These are phyloP conservation scores for Sphagnurus paluster DNA, from an alignment of 1,284 basidiomycete genomes.

Conservation along the genomic window DNA sequence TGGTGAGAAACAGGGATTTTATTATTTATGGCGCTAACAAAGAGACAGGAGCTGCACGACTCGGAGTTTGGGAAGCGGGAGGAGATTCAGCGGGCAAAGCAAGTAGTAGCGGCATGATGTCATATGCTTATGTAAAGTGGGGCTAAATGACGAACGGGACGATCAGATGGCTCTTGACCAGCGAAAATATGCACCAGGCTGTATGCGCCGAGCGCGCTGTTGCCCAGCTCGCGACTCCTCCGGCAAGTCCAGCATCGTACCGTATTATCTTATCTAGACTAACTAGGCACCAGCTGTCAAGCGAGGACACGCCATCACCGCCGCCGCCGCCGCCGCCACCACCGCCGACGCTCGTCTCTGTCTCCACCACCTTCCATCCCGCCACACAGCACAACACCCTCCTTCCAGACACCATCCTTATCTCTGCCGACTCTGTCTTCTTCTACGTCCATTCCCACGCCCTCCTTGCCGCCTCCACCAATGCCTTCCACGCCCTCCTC, in stretches of 20 bases:
- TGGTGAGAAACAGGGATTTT: slow-evolving; percentile 56
- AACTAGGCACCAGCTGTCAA: slow-evolving; percentile 40
- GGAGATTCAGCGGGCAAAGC: slow-evolving; percentile 72
- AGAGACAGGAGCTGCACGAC: slow-evolving; percentile 81
- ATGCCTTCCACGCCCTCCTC: slow-evolving; percentile 52
- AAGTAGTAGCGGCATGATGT: slow-evolving; percentile 15
- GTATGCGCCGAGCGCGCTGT: slow-evolving; percentile 27
- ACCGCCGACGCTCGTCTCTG: slow-evolving; percentile 56
- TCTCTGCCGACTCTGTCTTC: slow-evolving; percentile 74
- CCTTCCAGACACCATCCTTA: slow-evolving; percentile 60
- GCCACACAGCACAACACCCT: slow-evolving; percentile 55
- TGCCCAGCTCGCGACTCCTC: slow-evolving; percentile 52
- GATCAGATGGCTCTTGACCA: neutral
- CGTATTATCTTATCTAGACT: slow-evolving; percentile 7
- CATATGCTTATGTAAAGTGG: slow-evolving; percentile 18
- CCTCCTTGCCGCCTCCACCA: slow-evolving; percentile 52
- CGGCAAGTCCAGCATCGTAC: slow-evolving; percentile 41
- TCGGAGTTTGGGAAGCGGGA: slow-evolving; percentile 90
- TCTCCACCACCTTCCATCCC: slow-evolving; percentile 79
- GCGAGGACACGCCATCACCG: slow-evolving; percentile 43
- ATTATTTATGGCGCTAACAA: slow-evolving; percentile 4
- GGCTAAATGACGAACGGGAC: neutral
- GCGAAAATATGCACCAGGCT: too few species aligned
- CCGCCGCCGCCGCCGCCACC: slow-evolving; percentile 39
- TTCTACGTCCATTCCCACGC: slow-evolving; percentile 63